Conservation (phyloP, 176 grass and related monocot species). For the Musa beccarii region DNA sequence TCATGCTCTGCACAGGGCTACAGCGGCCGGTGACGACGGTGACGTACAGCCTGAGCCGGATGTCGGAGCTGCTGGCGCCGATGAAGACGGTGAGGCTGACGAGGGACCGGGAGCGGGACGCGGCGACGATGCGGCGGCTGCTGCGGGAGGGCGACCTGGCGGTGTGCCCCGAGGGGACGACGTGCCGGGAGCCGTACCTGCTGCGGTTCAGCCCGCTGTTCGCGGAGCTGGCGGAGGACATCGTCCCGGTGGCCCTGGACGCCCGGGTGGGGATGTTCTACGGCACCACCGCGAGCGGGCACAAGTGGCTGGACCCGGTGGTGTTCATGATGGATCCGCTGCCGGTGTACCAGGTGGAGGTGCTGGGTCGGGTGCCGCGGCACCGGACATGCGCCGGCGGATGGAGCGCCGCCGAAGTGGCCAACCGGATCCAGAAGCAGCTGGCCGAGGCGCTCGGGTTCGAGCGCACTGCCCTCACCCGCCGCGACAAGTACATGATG, state of each 20-base stretch:
- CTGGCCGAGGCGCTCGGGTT: slow-evolving; percentile 51
- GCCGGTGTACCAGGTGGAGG: slow-evolving; percentile 36
- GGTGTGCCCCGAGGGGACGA: slow-evolving; percentile 75
- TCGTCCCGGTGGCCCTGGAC: slow-evolving; percentile 59
- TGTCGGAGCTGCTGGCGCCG: slow-evolving; percentile 61
- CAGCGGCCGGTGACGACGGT: not conserved
- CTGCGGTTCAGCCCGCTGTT: slow-evolving; percentile 79
- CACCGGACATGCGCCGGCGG: slow-evolving; percentile 4
- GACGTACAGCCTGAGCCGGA: slow-evolving; percentile 28
- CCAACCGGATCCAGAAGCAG: slow-evolving; percentile 58
- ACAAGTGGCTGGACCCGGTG: slow-evolving; percentile 58
- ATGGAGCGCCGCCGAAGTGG: slow-evolving; percentile 26
- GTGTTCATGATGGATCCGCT: slow-evolving; percentile 56
- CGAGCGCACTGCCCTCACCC: slow-evolving; percentile 58
- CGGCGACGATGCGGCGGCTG: slow-evolving; percentile 38
- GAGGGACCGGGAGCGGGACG: slow-evolving; percentile 46
- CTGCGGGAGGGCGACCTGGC: slow-evolving; percentile 35
- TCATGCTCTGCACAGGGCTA: not conserved
- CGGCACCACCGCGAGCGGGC: slow-evolving; percentile 55
- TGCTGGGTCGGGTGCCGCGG: slow-evolving; percentile 28
- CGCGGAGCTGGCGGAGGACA: slow-evolving; percentile 41
- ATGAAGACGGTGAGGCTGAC: slow-evolving; percentile 61
- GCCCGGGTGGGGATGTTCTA: slow-evolving; percentile 51
- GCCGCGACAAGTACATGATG: slow-evolving; percentile 88
- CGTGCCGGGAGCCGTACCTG: slow-evolving; percentile 71